Base-by-base conservation (phyloP, 148 eudicot genomes). In the Oxyria digyna region DNA sequence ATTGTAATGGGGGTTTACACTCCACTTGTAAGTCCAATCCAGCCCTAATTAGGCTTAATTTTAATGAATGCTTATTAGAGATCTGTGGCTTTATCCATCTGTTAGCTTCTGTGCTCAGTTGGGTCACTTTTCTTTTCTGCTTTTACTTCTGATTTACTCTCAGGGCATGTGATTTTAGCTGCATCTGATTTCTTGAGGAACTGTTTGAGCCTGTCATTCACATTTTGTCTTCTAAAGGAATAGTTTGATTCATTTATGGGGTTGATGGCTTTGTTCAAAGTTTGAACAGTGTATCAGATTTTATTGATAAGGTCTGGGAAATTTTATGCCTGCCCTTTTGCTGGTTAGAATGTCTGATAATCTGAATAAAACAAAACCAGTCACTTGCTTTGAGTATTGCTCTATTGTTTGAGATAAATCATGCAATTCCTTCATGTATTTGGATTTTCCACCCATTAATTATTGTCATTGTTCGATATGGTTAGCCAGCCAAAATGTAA, bases 1-100 rank as follows among this genome's bases (percentile, higher is more conserved):
- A 86, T 85, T 49, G 83, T 81, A 45, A 85, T 89, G 85, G 97
- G 94, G 74, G 72, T 92, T 67, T 89, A 92, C 77, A 92, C 94
- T 79, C 94, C 96, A 81, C 88, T 92, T 71, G 96, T 87, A 71
- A 89, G 94, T 72, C 13, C 67, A 29, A 55, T 74, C 24, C 42
- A 31, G 8, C 67, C 42, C 21, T 63, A 31, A 63, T 37, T 32
- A 1, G 41, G 17, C 1, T 31, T 26, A 15, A 32, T 24, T 33
- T 63, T 31, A 63, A 14, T 63, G 67, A 40, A 23, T 13, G 3
- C 67, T 21, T 23, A 27, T 52, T 84, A 23, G 78, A 85, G 90
- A 88, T 88, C 91, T 84, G 78, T 77, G 74, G 74, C 76, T 74
- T 70, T 43, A 50, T 6, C 50, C 50, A 45, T 15, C 20, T 45